Conservation (phyloP, 805 yeast genomes). For the Nakazawaea pomicola region DNA sequence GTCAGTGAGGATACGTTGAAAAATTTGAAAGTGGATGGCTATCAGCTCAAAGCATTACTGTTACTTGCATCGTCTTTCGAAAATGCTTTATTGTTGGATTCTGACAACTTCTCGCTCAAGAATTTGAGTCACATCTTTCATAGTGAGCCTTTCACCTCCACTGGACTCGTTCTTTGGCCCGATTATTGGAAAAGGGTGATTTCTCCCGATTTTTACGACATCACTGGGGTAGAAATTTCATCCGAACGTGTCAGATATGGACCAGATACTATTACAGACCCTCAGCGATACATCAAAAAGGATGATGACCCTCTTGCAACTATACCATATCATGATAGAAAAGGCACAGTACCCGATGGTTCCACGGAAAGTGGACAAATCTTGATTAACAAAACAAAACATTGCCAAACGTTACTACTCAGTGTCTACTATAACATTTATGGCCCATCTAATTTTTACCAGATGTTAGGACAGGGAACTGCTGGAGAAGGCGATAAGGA, state of each 20-base stretch:
- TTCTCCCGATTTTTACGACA: conserved; percentile 41
- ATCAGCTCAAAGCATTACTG: conserved; percentile 45
- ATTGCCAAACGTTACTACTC: conserved; percentile 40
- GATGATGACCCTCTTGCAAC: background rate
- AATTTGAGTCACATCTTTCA: conserved; percentile 49
- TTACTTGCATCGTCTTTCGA: conserved; percentile 48
- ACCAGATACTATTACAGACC: conserved; percentile 22
- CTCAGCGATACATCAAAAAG: conserved; percentile 8
- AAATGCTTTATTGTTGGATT: conserved; percentile 44
- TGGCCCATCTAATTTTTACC: conserved; percentile 46
- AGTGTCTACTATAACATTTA: conserved; percentile 49
- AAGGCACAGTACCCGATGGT: conserved; percentile 47
- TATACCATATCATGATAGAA: conserved; percentile 45
- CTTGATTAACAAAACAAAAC: conserved; percentile 42
- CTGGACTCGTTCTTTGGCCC: conserved; percentile 55
- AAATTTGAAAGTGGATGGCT: conserved; percentile 36
- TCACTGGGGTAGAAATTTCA: conserved; percentile 33
- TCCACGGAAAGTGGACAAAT: conserved; percentile 57
- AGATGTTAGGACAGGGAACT: conserved; percentile 41
- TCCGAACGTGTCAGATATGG: conserved; percentile 24
- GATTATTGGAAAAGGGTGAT: conserved; percentile 57
- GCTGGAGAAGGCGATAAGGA: conserved; percentile 58
- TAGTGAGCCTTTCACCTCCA: conserved; percentile 45
- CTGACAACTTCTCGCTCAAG: conserved; percentile 46
- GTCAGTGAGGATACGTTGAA: conserved; percentile 39